Evolutionary conservation across 2,329 filamentous ascomycete species (phyloP), one percentile per base, ranked within the genome.

Genomic region (Nigrospora oryzae): DNA sequence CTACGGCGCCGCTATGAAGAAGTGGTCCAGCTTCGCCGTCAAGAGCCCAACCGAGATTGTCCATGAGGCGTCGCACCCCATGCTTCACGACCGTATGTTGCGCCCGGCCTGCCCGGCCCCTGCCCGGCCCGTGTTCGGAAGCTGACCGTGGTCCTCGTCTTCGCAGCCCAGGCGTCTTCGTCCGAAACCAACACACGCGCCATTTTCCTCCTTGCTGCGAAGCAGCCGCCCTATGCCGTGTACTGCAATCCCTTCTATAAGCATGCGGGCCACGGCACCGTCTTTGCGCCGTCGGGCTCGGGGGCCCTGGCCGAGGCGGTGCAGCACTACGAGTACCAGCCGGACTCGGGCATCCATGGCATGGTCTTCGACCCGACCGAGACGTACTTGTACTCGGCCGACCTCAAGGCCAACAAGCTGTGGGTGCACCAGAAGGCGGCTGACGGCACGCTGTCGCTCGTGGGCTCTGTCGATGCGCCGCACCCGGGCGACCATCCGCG

Each of bases 211-310:
- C 79, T 95, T 42, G 84, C 89, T 30, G 86, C 87, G 17, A 76
- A 82, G 54, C 77, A 87, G 56, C 75, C 87, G 2, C 89, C 89
- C 0, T 87, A 89, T 63, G 79, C 78, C 55, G 86, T 95, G 50
- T 95, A 95, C 67, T 86, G 86, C 63, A 93, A 93, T 63, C 89
- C 89, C 10, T 95, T 95, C 66, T 95, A 95, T 72, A 79, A 87
- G 49, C 77, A 90, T 61, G 89, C 89, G 34, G 86, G 87, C 51
- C 84, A 80, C 60, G 86, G 88, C 49, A 89, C 89, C 59, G 78
- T 94, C 60, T 88, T 88, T 66, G 72, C 75, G 43, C 76, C 83
- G 42, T 72, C 77, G 39, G 46, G 61, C 10, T 62, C 67, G 4
- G 84, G 84, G 23, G 67, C 66, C n/a, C 71, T 89, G 17, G 68